Evolutionary conservation across 345 rosid genomes (phyloP).

Genomic region (Anastatica hierochuntica): DNA sequence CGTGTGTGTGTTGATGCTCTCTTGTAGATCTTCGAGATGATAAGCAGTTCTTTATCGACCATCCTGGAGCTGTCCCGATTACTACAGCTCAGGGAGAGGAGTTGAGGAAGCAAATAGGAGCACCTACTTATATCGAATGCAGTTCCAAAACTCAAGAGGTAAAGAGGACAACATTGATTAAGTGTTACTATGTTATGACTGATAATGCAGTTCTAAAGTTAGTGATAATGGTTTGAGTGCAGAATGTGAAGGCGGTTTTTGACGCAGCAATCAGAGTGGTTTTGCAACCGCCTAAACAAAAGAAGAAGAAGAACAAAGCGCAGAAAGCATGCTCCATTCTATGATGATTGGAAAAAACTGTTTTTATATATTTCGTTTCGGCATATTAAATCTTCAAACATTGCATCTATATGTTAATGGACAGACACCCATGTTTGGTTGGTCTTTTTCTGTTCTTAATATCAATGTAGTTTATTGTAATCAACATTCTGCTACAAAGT

Average conservation of each 20-base stretch:
- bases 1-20: constrained; percentile 11
- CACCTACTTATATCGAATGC: constrained; percentile 86
- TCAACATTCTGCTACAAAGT: too few species aligned
- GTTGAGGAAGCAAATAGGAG: constrained; percentile 63
- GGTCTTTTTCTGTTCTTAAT: too few species aligned
- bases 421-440: too few species aligned
- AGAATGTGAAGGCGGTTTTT: constrained; percentile 91
- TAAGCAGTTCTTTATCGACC: too few species aligned
- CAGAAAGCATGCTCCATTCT: constrained; percentile 84
- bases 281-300: constrained; percentile 86
- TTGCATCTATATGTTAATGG: too few species aligned
- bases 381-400: constrained; percentile 9
- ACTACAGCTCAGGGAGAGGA: constrained; percentile 86
- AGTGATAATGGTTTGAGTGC: background rate
- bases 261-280: constrained; percentile 90
- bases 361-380: constrained; percentile 12
- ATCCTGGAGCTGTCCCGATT: too few species aligned
- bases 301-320: constrained; percentile 87
- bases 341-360: constrained; percentile 30
- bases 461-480: constrained; percentile 11
- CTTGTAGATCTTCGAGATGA: background rate
- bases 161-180: background rate
- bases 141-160: constrained; percentile 97
- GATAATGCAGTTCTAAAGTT: too few species aligned
- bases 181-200: too few species aligned